A percentile compares a stretch with the other conserved stretches of the same genome.
Conservation (phyloP, 2,329 filamentous ascomycete genomes). For the Sporothrix humicola region DNA sequence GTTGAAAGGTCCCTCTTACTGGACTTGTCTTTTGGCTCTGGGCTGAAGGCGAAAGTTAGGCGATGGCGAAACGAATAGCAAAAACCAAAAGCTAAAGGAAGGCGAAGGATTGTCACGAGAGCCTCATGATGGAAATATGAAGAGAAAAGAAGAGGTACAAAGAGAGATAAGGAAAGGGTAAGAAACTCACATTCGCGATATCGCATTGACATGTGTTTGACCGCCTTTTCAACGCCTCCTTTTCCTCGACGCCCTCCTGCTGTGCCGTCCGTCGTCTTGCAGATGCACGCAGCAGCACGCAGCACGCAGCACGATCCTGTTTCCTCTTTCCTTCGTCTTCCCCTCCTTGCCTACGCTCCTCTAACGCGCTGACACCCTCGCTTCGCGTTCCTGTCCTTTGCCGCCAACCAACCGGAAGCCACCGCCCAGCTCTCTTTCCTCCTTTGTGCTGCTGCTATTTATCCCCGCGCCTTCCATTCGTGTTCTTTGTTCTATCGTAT, state of each 20-base stretch:
- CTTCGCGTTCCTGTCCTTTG: slow-evolving; percentile 24
- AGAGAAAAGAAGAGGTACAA: background rate
- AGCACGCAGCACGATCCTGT: slow-evolving; percentile 12
- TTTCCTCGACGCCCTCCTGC: background rate
- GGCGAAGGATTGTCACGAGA: background rate
- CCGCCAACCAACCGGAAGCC: slow-evolving; percentile 17
- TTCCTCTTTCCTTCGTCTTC: background rate
- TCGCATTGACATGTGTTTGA: background rate
- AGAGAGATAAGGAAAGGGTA: no score
- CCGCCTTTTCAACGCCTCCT: slow-evolving; percentile 9
- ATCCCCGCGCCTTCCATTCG: slow-evolving; percentile 22
- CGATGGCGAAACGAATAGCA: background rate
- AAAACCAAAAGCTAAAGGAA: background rate
- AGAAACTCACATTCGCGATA: no score
- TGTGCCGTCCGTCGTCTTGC: slow-evolving; percentile 18
- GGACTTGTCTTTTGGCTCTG: no score
- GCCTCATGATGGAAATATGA: slow-evolving; percentile 11
- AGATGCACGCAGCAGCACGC: background rate
- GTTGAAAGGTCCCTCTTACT: no score
- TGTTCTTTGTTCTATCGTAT: background rate
- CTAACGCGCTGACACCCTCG: slow-evolving; percentile 20
- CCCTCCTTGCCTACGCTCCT: background rate
- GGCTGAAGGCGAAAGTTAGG: background rate
- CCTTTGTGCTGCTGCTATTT: background rate
- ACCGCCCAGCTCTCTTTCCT: slow-evolving; percentile 4